These are phyloP conservation scores for Sophora flavescens DNA, from an alignment of 306 rosid genomes.

Conservation along the genomic window DNA sequence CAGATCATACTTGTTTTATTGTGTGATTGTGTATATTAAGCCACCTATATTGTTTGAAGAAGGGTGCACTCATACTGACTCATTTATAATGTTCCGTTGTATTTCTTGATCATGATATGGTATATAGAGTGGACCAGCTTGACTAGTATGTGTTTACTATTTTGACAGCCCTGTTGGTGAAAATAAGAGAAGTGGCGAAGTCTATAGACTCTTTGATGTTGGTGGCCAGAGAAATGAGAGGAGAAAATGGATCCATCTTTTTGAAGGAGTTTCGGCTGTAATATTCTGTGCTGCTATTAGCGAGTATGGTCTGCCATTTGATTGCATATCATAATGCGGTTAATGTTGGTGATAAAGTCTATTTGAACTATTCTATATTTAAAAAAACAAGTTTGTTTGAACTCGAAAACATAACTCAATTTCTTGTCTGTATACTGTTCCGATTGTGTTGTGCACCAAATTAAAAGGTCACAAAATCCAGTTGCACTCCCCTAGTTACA, in stretches of 20 bases:
- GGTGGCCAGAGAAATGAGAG: slow-evolving; percentile 99
- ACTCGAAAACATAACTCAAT: background rate
- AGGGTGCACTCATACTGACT: slow-evolving; percentile 1
- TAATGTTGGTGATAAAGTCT: slow-evolving; percentile 27
- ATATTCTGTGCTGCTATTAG: slow-evolving; percentile 98
- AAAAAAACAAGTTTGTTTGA: background rate
- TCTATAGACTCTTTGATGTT: slow-evolving; percentile 93
- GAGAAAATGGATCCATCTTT: slow-evolving; percentile 99
- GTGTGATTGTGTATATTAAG: background rate
- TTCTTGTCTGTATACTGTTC: slow-evolving; percentile 2
- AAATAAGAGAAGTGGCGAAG: slow-evolving; percentile 97
- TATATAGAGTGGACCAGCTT: background rate
- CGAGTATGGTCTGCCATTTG: slow-evolving; percentile 71
- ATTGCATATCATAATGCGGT: slow-evolving; percentile 32
- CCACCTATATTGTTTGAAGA: background rate
- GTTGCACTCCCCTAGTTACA: background rate
- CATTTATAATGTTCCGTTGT: background rate
- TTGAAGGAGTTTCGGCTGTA: slow-evolving; percentile 98
- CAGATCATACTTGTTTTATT: background rate
- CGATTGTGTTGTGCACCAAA: background rate
- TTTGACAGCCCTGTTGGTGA: slow-evolving; percentile 97
- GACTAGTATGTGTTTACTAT: slow-evolving; percentile 43
- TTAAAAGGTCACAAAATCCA: background rate
- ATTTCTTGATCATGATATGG: background rate
- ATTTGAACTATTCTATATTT: background rate